Conservation (phyloP, 805 yeast genomes). For the Kodamaea leandrae region DNA sequence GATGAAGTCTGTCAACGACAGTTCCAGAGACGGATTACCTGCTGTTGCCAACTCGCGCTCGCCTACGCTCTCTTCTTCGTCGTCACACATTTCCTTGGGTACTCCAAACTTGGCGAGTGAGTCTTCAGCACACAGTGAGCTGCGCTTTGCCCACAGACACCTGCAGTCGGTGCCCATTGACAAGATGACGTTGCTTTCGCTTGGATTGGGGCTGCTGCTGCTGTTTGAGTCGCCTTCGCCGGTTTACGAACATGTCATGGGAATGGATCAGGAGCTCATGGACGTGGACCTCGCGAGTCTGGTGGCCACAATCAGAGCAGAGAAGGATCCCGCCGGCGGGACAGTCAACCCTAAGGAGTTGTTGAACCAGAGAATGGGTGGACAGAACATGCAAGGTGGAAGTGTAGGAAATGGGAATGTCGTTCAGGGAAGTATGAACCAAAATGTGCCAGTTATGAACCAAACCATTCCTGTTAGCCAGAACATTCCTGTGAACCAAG, state of each 20-base stretch:
- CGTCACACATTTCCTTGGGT: conserved; percentile 10
- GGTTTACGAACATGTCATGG: conserved; percentile 1
- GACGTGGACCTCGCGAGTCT: conserved; percentile 3
- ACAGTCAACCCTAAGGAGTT: conserved; percentile 17
- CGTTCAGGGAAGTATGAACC: too few relatives aligned
- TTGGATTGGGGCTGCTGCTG: conserved; percentile 9
- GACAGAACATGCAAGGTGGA: too few relatives aligned
- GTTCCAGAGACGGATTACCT: neutral
- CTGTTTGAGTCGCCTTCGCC: conserved; percentile 11
- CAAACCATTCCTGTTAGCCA: too few relatives aligned
- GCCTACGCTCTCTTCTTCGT: conserved; percentile 10
- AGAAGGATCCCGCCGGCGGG: conserved; percentile 9
- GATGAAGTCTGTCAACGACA: too few relatives aligned
- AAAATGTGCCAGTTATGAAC: too few relatives aligned
- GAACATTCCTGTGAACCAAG: too few relatives aligned
- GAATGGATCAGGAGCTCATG: conserved; percentile 3
- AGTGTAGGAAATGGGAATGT: too few relatives aligned
- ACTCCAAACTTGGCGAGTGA: conserved; percentile 10
- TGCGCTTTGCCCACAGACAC: conserved; percentile 9
- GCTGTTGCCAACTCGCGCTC: too few relatives aligned
- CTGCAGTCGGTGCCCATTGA: conserved; percentile 12
- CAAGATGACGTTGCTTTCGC: conserved; percentile 13
- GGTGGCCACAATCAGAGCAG: neutral
- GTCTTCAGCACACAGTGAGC: conserved; percentile 2
- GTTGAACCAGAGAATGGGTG: conserved; percentile 12